A percentile compares a stretch with the other conserved stretches of the same genome.
Evolutionary conservation across 2,329 filamentous ascomycete genomes (phyloP).

Genomic region (Stagonosporopsis vannaccii): DNA sequence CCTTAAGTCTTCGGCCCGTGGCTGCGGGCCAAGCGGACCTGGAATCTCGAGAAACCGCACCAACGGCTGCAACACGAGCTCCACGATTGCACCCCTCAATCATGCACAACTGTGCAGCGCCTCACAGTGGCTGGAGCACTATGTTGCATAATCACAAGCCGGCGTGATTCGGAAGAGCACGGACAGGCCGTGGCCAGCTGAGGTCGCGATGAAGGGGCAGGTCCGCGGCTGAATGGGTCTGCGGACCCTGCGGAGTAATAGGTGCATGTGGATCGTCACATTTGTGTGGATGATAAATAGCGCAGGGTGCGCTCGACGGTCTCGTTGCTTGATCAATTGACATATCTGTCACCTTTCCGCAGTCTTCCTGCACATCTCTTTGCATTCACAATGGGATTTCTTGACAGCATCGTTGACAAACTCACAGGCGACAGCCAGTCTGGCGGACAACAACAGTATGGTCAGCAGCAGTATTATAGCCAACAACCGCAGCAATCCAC

Average conservation of each 20-base stretch:
- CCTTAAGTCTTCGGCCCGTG: slow-evolving; percentile 14
- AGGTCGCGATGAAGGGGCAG: neutral
- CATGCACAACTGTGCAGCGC: slow-evolving; percentile 15
- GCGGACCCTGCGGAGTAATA: slow-evolving; percentile 7
- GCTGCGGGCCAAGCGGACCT: slow-evolving; percentile 10
- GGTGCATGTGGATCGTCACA: slow-evolving; percentile 11
- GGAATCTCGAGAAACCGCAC: slow-evolving; percentile 6
- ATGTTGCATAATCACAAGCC: slow-evolving; percentile 3
- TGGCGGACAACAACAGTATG: slow-evolving; percentile 12
- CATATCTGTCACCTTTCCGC: slow-evolving; percentile 4
- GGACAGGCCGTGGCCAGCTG: slow-evolving; percentile 2
- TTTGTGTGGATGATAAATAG: slow-evolving; percentile 15
- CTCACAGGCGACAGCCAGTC: slow-evolving; percentile 22
- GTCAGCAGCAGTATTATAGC: slow-evolving; percentile 1
- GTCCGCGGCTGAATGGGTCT: neutral
- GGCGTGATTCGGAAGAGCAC: slow-evolving; percentile 12
- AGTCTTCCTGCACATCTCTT: neutral
- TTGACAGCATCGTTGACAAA: slow-evolving; percentile 27
- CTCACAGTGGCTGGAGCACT: slow-evolving; percentile 15
- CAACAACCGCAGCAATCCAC: slow-evolving; percentile 11
- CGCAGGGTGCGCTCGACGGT: slow-evolving; percentile 5
- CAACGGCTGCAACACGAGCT: slow-evolving; percentile 17
- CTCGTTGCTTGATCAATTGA: slow-evolving; percentile 1
- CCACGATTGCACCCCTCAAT: slow-evolving; percentile 7
- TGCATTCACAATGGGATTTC: slow-evolving; percentile 29